These are phyloP conservation scores for Heracleum sosnowskyi DNA, from an alignment of 129 eudicot genomes.

Conservation along the genomic window DNA sequence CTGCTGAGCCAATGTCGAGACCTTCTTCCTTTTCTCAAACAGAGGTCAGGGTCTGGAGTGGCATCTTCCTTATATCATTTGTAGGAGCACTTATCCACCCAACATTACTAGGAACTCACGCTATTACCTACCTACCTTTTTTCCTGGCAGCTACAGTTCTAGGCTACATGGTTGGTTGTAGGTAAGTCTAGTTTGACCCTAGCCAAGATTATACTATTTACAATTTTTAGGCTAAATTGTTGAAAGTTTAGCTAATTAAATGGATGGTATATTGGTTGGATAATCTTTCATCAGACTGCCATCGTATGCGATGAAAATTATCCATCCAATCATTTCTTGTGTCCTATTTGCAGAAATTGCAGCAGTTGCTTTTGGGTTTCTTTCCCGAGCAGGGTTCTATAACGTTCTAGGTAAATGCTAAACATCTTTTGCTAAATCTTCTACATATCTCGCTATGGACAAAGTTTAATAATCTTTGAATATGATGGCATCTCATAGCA, in stretches of 20 bases:
- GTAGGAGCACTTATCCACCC: constrained; percentile 61
- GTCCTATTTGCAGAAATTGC: constrained; percentile 81
- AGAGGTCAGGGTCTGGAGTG: constrained; percentile 72
- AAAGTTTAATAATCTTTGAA: neutral
- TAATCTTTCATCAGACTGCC: constrained; percentile 55
- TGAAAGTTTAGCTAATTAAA: constrained; percentile 7
- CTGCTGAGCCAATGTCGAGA: constrained; percentile 92
- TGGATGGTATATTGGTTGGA: neutral
- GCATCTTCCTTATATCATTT: constrained; percentile 60
- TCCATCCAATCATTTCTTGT: constrained; percentile 94
- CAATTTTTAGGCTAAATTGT: neutral
- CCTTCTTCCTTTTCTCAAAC: constrained; percentile 73
- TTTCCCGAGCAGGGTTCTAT: constrained; percentile 61
- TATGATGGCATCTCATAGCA: neutral
- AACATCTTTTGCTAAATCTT: neutral
- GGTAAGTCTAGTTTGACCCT: constrained; percentile 43
- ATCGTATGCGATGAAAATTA: constrained; percentile 56
- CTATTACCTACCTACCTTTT: constrained; percentile 87
- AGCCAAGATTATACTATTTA: constrained; percentile 4
- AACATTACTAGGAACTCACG: constrained; percentile 68
- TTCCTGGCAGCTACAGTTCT: constrained; percentile 84
- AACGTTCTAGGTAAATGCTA: constrained; percentile 64
- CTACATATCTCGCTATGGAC: neutral
- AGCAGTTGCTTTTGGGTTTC: constrained; percentile 68
- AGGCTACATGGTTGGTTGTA: constrained; percentile 88